Evolutionary conservation across 1,284 basidiomycete genomes (phyloP).

Genomic region (Tremellales sp.): DNA sequence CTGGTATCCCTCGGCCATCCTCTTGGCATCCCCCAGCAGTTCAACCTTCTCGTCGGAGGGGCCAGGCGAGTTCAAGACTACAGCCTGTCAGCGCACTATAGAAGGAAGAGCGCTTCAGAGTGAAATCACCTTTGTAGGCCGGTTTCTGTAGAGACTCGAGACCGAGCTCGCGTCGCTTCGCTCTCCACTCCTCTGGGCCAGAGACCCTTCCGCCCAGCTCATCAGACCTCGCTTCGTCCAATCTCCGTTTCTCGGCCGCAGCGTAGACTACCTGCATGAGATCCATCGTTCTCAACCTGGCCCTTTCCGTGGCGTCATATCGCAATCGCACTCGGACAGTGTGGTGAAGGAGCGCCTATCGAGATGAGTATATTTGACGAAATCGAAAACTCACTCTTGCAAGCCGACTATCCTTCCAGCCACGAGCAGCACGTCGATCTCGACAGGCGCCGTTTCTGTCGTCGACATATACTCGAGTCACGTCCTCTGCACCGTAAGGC

Average conservation of each 20-base stretch:
- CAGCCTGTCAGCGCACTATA: neutral
- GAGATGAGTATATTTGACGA: no score
- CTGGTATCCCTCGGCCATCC: conserved; percentile 3
- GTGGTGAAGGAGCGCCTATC: no score
- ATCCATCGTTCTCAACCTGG: conserved; percentile 37
- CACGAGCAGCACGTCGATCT: conserved; percentile 21
- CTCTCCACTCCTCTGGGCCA: conserved; percentile 51
- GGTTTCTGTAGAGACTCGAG: conserved; percentile 7
- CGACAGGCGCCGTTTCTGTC: conserved; percentile 38
- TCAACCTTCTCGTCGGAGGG: conserved; percentile 5
- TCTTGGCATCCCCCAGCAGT: conserved; percentile 18
- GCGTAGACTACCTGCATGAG: conserved; percentile 36
- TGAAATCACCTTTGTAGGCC: conserved; percentile 14
- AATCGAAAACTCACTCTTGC: conserved; percentile 29
- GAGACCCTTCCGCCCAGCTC: conserved; percentile 43
- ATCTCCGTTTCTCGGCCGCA: conserved; percentile 27
- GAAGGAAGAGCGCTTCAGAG: neutral
- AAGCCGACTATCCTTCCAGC: conserved; percentile 38
- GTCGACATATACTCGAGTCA: conserved; percentile 49
- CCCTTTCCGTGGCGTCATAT: conserved; percentile 11
- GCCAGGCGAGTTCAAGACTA: conserved; percentile 3
- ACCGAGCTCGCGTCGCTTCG: conserved; percentile 46
- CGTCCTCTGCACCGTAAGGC: conserved; percentile 48
- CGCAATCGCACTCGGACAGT: conserved; percentile 20
- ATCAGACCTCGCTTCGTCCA: conserved; percentile 27